Evolutionary conservation across 2,329 filamentous ascomycete genomes (phyloP), one percentile per base, ranked within the genome.

Genomic region (Epichloe uncinata): DNA sequence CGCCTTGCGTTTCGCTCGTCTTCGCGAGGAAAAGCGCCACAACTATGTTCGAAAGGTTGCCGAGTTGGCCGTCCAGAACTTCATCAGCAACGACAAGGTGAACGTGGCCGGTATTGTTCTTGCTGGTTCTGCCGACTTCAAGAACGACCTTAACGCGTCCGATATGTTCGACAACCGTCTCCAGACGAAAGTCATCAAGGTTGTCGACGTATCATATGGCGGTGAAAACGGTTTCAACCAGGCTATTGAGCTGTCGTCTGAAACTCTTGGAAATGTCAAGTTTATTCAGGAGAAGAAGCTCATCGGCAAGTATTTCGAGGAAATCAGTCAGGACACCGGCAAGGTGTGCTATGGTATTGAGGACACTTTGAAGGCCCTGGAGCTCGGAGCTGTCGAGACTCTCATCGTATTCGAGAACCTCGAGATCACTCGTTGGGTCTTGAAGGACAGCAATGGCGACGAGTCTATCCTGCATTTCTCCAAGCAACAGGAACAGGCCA

Each of bases 271-370:
- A 70, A 98, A 97, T 66, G 93, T 98, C 79, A 98, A 98, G 73
- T 98, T 98, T 69, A 96, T 98, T 67, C 93, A 98, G 72, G 93
- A 98, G 79, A 98, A 98, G 85, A 98, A 96, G 75, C 82, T 98
- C 55, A 98, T 98, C 64, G 91, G 91, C 67, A 89, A 87, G 66
- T 98, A 98, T 77, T 98, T 98, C 62, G 90, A 98, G 67, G 91
- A 98, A 71, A 97, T 98, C 63, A 95, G 88, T 67, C 89, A 95
- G 70, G 93, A 98, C 65, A 95, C 85, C 48, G 93, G 93, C 59
- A 93, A 89, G 65, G 83, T 98, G 59, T 98, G 93, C 76, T 98
- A 98, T 68, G 89, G 93, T 76, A 84, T 98, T 55, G 93, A 97
- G 2, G 94, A 98, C 66, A 98, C 93, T 15, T 77, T 98, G 63